Percentiles rank a stretch among this genome's conserved stretches.
These are phyloP conservation scores for Fusarium sp. DNA, from an alignment of 2,329 filamentous ascomycete genomes.

Conservation along the genomic window DNA sequence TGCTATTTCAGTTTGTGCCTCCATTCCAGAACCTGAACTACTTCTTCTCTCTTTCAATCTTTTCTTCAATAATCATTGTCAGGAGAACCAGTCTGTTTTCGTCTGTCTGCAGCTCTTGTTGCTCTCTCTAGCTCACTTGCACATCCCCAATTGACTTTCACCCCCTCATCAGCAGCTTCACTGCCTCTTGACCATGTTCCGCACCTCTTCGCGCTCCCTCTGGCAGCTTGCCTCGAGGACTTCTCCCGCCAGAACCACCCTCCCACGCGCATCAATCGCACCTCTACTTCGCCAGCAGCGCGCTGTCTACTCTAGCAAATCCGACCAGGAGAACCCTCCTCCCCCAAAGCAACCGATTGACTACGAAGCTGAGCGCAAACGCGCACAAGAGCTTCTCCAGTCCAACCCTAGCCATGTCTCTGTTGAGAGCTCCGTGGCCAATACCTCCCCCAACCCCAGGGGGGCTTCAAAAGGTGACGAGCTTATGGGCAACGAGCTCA, in stretches of 20 bases:
- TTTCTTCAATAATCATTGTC: not conserved
- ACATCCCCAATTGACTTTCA: slow-evolving; percentile 19
- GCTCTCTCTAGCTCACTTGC: not conserved
- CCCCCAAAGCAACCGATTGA: slow-evolving; percentile 59
- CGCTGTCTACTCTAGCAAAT: slow-evolving; percentile 47
- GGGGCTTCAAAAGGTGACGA: slow-evolving; percentile 30
- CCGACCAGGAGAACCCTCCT: slow-evolving; percentile 38
- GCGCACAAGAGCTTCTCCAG: slow-evolving; percentile 68
- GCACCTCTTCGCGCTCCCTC: slow-evolving; percentile 46
- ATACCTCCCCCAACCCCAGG: slow-evolving; percentile 58
- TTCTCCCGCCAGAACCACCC: slow-evolving; percentile 6
- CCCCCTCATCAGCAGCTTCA: not conserved
- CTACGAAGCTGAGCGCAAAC: slow-evolving; percentile 66
- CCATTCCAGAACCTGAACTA: slow-evolving; percentile 1
- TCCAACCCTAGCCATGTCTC: slow-evolving; percentile 72
- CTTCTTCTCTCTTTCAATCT: slow-evolving; percentile 1
- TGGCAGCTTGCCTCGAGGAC: slow-evolving; percentile 41
- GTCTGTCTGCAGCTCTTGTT: slow-evolving; percentile 3
- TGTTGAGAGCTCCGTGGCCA: slow-evolving; percentile 66
- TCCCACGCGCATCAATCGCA: slow-evolving; percentile 22
- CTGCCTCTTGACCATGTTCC: slow-evolving; percentile 49
- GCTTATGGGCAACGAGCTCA: slow-evolving; percentile 54
- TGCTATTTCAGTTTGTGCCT: slow-evolving; percentile 22
- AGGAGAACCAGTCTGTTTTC: not conserved
- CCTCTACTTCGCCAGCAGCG: slow-evolving; percentile 35